Conservation (phyloP, 306 rosid genomes). For the Ammopiptanthus mongolicus region DNA sequence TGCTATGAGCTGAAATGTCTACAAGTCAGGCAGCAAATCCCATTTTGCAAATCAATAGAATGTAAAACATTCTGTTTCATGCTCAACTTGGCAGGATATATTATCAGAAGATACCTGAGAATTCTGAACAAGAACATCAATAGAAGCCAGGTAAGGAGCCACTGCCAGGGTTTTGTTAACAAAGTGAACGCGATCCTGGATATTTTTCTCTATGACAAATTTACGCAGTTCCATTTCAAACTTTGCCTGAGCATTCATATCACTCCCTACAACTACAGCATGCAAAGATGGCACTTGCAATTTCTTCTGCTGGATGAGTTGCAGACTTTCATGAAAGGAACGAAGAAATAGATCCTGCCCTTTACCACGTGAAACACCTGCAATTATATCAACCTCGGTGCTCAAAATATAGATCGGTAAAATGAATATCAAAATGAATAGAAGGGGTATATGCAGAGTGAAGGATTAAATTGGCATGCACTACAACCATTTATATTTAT, state of each 20-base stretch:
- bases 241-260: slow-evolving; percentile 76
- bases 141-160: slow-evolving; percentile 83
- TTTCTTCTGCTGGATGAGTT: slow-evolving; percentile 60
- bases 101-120: slow-evolving; percentile 63
- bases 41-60: background rate
- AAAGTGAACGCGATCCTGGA: slow-evolving; percentile 82
- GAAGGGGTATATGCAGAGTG: background rate
- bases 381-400: slow-evolving; percentile 12
- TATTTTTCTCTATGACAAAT: slow-evolving; percentile 61
- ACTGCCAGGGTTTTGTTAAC: slow-evolving; percentile 90
- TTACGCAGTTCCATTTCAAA: slow-evolving; percentile 71
- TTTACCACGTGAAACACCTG: slow-evolving; percentile 97
- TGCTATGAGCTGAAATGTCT: background rate
- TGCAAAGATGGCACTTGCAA: slow-evolving; percentile 78
- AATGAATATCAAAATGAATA: slow-evolving; percentile 8
- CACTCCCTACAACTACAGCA: slow-evolving; percentile 91
- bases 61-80: slow-evolving; percentile 5
- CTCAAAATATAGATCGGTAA: slow-evolving; percentile 16
- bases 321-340: slow-evolving; percentile 69
- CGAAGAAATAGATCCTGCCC: slow-evolving; percentile 93
- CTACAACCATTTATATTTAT: background rate
- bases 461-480: background rate
- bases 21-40: background rate
- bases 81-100: slow-evolving; percentile 2
- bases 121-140: slow-evolving; percentile 97